Evolutionary conservation across 192 early-diverging fungal species (phyloP), one percentile per base, ranked within the genome.

Genomic region (Coemansia sp.): DNA sequence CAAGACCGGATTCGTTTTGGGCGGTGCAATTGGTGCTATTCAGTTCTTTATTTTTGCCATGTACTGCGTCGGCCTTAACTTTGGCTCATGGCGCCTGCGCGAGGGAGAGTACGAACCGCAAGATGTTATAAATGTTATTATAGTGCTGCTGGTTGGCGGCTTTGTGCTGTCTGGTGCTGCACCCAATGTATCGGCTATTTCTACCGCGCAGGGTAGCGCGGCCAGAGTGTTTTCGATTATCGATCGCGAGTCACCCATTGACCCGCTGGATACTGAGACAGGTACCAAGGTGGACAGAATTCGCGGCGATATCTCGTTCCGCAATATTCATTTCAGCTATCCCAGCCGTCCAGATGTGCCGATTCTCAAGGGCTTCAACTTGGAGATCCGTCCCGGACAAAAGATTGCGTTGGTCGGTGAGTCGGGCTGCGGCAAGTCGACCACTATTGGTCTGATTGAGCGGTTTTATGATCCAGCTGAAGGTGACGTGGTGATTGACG

Each of bases 391-490:
- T 52, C 81, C 90, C 15, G 94, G 95, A 19, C 80, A 87, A 63
- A 93, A 90, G 21, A 85, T 94, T n/a, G 94, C 93, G 12, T 84
- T 97, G 49, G 95, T 95, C 9, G 95, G 95, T 54, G 82, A 82
- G 54, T 92, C 90, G 23, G 96, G 96, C 49, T 88, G 84, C 48
- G 91, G 91, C 47, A 95, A 95, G 73, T 90, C 88, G 21, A 97
- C 94, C 6, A 91, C 87, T 48, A 86, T 94, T 24, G 83, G 87
- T 39, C 84, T 97, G 38, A 63, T 98, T 22, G 87, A 94, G 78
- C 86, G 95, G 32, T 95, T 96, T 73, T 96, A 98, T 67, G 87
- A 87, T 66, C 77, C 81, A 2, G 68, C 62, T 2, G 56, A 74
- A n/a, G 90, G 88, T 32, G 60, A 75, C 0, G 83, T 96, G 14